Percentiles rank a stretch among this genome's conserved stretches.
These are phyloP conservation scores for Cryphonectria japonica DNA, from an alignment of 2,329 filamentous ascomycete genomes.

Conservation along the genomic window DNA sequence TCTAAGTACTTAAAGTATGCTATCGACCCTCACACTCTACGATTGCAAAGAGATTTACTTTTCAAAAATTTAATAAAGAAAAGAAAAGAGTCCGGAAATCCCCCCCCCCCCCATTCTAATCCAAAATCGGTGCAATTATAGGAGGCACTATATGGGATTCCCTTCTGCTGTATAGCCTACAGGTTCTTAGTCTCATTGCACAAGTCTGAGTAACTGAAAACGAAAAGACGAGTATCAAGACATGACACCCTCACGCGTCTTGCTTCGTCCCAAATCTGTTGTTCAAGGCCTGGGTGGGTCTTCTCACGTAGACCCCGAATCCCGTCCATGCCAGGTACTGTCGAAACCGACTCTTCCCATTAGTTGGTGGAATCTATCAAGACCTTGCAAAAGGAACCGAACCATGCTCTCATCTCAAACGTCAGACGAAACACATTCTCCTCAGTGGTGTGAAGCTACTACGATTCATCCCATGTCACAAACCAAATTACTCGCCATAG, in stretches of 20 bases:
- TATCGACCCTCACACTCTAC: too few relatives aligned
- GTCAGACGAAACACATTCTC: constrained; percentile 23
- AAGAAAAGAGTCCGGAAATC: neutral
- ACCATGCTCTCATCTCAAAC: constrained; percentile 20
- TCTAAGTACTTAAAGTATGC: too few relatives aligned
- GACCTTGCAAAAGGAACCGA: constrained; percentile 8
- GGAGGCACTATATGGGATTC: neutral
- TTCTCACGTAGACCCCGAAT: neutral
- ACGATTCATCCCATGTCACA: constrained; percentile 19
- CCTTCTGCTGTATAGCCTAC: neutral
- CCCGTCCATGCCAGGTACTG: neutral
- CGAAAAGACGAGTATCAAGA: neutral
- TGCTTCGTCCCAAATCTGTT: neutral
- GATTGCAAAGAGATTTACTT: neutral
- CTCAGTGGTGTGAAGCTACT: constrained; percentile 14
- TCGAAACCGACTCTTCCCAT: neutral
- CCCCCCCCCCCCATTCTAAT: too few relatives aligned
- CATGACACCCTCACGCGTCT: neutral
- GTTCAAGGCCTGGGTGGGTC: neutral
- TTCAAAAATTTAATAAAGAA: neutral
- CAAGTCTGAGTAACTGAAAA: neutral
- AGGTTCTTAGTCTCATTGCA: neutral
- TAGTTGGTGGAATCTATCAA: neutral
- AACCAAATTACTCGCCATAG: neutral
- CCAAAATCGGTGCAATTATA: neutral